These are phyloP conservation scores for Rubia yunnanensis DNA, from an alignment of 257 asterid species.

Conservation along the genomic window DNA sequence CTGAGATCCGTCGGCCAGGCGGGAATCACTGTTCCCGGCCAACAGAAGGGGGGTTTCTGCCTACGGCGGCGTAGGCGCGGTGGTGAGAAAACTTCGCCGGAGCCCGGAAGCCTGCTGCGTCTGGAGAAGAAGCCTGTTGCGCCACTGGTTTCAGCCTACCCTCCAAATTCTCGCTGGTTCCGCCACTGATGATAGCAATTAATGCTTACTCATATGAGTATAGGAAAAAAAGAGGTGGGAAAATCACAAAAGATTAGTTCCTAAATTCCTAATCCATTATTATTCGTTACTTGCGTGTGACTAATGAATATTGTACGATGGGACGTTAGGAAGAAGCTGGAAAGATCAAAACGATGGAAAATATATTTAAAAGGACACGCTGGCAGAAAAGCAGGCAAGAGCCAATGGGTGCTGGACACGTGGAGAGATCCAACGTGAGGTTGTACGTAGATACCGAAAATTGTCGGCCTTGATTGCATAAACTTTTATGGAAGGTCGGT, in stretches of 20 bases:
- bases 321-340: constrained; percentile 10
- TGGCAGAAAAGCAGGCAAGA: neutral
- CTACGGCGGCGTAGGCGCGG: too few relatives aligned
- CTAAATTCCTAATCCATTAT: neutral
- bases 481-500: constrained; percentile 14
- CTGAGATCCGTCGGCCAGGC: too few relatives aligned
- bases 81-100: too few relatives aligned
- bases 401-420: constrained; percentile 19
- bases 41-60: too few relatives aligned
- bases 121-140: too few relatives aligned
- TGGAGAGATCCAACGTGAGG: constrained; percentile 14
- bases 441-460: neutral
- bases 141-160: too few relatives aligned
- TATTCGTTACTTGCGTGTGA: neutral
- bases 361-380: neutral
- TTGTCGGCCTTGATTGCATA: constrained; percentile 48
- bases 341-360: neutral
- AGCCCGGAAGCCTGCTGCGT: too few relatives aligned
- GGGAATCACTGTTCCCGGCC: too few relatives aligned
- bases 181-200: too few relatives aligned
- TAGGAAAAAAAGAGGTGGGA: neutral
- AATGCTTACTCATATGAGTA: neutral
- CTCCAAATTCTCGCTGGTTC: too few relatives aligned
- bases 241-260: neutral
- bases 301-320: neutral